Conservation (phyloP, 2,329 filamentous ascomycete genomes). For the Pestalotiopsis sp. region DNA sequence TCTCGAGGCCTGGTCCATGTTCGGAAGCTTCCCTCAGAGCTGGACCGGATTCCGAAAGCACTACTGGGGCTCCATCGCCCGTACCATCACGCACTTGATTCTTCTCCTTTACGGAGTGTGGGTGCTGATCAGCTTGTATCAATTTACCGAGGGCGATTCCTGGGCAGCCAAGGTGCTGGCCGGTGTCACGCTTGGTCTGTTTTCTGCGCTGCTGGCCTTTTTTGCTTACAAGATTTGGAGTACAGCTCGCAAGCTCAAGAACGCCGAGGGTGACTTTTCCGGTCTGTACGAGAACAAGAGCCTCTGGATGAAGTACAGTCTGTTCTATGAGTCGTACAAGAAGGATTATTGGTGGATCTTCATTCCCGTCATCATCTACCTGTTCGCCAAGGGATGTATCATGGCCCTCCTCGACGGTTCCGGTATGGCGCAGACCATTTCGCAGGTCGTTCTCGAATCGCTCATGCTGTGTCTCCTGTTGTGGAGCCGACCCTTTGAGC, state of each 20-base stretch:
- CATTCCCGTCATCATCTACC: slow-evolving; percentile 84
- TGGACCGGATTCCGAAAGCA: slow-evolving; percentile 88
- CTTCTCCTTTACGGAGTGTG: slow-evolving; percentile 91
- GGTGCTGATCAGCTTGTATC: slow-evolving; percentile 94
- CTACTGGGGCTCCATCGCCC: slow-evolving; percentile 92
- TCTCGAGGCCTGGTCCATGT: slow-evolving; percentile 89
- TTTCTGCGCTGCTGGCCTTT: slow-evolving; percentile 79
- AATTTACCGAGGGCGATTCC: slow-evolving; percentile 91
- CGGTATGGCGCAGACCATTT: slow-evolving; percentile 78
- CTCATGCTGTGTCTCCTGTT: slow-evolving; percentile 78
- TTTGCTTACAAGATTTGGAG: slow-evolving; percentile 84
- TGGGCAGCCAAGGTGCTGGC: slow-evolving; percentile 89
- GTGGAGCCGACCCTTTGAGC: slow-evolving; percentile 85
- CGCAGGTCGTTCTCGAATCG: slow-evolving; percentile 79
- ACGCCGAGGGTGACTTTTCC: slow-evolving; percentile 71
- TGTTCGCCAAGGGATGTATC: slow-evolving; percentile 84
- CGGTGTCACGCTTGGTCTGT: slow-evolving; percentile 76
- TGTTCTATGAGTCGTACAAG: slow-evolving; percentile 97
- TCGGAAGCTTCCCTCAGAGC: slow-evolving; percentile 79
- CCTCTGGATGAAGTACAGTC: slow-evolving; percentile 91
- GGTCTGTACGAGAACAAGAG: slow-evolving; percentile 86
- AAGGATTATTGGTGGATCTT: slow-evolving; percentile 98
- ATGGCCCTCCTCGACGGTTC: slow-evolving; percentile 86
- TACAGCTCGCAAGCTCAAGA: slow-evolving; percentile 72
- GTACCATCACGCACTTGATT: slow-evolving; percentile 87